Evolutionary conservation across 1,284 basidiomycete species (phyloP), one percentile per base, ranked within the genome.

Genomic region (Cutaneotrichosporon cavernicola): DNA sequence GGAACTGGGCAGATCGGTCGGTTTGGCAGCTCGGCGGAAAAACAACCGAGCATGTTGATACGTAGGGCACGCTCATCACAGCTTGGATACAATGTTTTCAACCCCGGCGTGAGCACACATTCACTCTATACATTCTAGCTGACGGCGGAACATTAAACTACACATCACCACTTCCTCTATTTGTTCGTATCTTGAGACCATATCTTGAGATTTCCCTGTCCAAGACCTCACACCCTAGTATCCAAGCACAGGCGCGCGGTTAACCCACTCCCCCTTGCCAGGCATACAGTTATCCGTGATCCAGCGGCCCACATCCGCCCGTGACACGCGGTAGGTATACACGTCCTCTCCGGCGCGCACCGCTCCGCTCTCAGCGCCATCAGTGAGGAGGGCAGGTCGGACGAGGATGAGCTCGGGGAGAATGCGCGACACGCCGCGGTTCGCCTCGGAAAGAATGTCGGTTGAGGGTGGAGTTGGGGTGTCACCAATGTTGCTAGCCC

Each of bases 381-480:
- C 70, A 4, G 60, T 55, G 31, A 72, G 55, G 21, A 67, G 43
- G 6, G 72, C 72, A 10, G 71, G 69, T 16, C 73, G 65, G 26
- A 75, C 56, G 31, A 73, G 63, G 56, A 69, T 70, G 11, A 72
- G 36, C 36, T 74, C 68, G 11, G 64, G 65, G 4, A 75, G 32
- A 57, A 73, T 64, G 34, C 60, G 22, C 13, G 60, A 64, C 5
- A 61, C 46, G 6, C 31, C 52, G 32, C 63, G 30, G 5, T 60
- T 53, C 4, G 36, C 36, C 10, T 34, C 13, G 14, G 64, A 31
- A 9, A 75, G 60, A n/a, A 71, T 56, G 9, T 49, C 21, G 11
- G 11, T 30, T 4, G 61, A 31, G 1, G 65, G 63, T 14, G 31
- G 51, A 26, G 49, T 1, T 4, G 56, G 18, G 1, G 57, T 58